Percentiles rank a stretch among this genome's conserved stretches.
Evolutionary conservation across 2,329 filamentous ascomycete genomes (phyloP).

Genomic region (Arthrocladium fulminans): DNA sequence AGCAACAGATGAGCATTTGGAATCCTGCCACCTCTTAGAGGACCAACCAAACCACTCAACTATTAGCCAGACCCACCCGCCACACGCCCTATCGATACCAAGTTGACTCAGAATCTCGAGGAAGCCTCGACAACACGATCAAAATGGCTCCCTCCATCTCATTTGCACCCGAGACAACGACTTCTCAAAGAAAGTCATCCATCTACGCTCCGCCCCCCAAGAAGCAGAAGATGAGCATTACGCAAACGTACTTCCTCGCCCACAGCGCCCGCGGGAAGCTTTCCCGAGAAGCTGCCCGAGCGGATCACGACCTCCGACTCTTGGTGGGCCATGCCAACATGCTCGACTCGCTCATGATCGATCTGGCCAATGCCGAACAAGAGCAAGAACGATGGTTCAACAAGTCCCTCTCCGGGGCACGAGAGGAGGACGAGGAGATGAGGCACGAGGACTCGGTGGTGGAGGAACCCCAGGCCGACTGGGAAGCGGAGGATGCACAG

Average conservation of each 20-base stretch:
- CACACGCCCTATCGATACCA: conserved; percentile 1
- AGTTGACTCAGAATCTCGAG: conserved; percentile 14
- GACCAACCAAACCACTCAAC: background rate
- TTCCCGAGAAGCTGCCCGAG: conserved; percentile 75
- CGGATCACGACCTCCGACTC: conserved; percentile 89
- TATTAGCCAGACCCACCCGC: background rate
- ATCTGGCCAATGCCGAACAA: conserved; percentile 85
- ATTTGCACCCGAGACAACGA: conserved; percentile 18
- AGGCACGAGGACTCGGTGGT: conserved; percentile 68
- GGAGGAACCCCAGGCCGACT: conserved; percentile 65
- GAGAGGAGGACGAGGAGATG: conserved; percentile 48
- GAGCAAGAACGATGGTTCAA: conserved; percentile 99
- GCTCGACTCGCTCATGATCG: conserved; percentile 84
- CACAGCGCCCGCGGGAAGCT: conserved; percentile 96
- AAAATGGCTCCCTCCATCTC: conserved; percentile 24
- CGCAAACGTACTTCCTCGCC: conserved; percentile 96
- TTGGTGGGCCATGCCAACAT: conserved; percentile 98
- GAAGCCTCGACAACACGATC: conserved; percentile 11
- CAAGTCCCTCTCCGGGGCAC: conserved; percentile 74
- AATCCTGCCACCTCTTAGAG: background rate
- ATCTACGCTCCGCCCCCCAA: conserved; percentile 25
- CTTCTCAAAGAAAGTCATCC: conserved; percentile 16
- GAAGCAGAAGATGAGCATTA: conserved; percentile 83
- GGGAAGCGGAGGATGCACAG: conserved; percentile 56
- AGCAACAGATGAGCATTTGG: conserved; percentile 1